Evolutionary conservation across 805 yeast genomes (phyloP).

Genomic region (Sugiyamaella chiloensis): DNA sequence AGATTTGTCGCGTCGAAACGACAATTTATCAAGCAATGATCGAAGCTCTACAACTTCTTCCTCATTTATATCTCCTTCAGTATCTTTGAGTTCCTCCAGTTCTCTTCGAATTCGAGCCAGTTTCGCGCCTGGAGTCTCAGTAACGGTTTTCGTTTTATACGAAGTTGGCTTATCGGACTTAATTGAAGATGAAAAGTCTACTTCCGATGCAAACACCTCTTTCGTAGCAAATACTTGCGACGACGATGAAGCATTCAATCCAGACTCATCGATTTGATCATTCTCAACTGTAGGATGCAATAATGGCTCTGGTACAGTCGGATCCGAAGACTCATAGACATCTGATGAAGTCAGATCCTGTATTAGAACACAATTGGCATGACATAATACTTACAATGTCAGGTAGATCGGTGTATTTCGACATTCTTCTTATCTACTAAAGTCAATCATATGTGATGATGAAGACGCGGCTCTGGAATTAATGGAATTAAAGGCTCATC

Average conservation of each 20-base stretch:
- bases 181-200: conserved; percentile 19
- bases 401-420: conserved; percentile 22
- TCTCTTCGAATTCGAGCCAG: conserved; percentile 21
- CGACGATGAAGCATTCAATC: not conserved
- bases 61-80: conserved; percentile 19
- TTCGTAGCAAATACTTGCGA: conserved; percentile 13
- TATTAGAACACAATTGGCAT: not conserved
- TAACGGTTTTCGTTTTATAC: conserved; percentile 10
- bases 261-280: conserved; percentile 12
- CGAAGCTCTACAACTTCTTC: conserved; percentile 21
- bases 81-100: conserved; percentile 18
- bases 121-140: conserved; percentile 19
- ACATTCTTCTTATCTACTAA: too few relatives aligned
- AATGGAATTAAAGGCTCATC: too few relatives aligned
- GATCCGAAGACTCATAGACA: conserved; percentile 21
- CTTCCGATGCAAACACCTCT: conserved; percentile 15
- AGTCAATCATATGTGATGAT: not conserved
- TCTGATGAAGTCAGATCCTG: conserved; percentile 14
- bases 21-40: conserved; percentile 8
- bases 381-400: conserved; percentile 18
- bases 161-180: conserved; percentile 4
- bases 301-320: not conserved
- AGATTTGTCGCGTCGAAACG: not conserved
- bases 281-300: not conserved
- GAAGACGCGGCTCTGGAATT: too few relatives aligned